Base-by-base conservation (phyloP, 2,329 filamentous ascomycete genomes). In the Aspergillus latus region DNA sequence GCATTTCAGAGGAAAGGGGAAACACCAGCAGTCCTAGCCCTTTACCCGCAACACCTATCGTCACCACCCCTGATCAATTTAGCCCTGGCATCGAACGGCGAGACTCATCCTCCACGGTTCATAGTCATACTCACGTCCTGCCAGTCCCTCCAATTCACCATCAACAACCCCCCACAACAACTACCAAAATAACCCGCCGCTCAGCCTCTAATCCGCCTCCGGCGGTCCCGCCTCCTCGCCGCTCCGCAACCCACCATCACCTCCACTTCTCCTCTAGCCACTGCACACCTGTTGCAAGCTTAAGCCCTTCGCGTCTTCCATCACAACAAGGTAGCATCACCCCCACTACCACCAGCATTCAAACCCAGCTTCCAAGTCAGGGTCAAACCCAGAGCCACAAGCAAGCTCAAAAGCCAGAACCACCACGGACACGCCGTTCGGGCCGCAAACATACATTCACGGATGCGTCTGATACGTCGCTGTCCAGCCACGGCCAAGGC, bases 401-500 rank as follows among this genome's bases (percentile, higher is more conserved):
- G 49, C 70, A 64, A 54, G 68, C 66, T 1, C 72, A 68, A 29
- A 73, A 71, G 49, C 73, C 73, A 0, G 69, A 72, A 42, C 73
- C 73, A 1, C 76, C 76, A 8, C 75, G 71, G 56, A 70, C 76
- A 5, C 72, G 76, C 29, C 74, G 76, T 16, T 76, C 67, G 66
- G 72, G 73, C 7, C 66, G 72, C 46, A 66, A 66, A 54, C 62
- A 69, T 54, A 49, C 64, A 48, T 61, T 66, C 57, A 59, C 63
- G 34, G 62, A 70, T 52, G 64, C 66, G 2, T 48, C 64, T 2
- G 66, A 62, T 36, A 64, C 49, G 61, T 64, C 58, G 56, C 11
- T 59, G 60, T 54, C 60, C 47, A 39, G 21, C 21, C 21, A 21
- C 21, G 21, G 57, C 54, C 43, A 48, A 10, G 39, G n/a, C 13